phyloP scores from a whole-genome alignment of 2,329 filamentous ascomycete species.

The Colletotrichum agaves region DNA sequence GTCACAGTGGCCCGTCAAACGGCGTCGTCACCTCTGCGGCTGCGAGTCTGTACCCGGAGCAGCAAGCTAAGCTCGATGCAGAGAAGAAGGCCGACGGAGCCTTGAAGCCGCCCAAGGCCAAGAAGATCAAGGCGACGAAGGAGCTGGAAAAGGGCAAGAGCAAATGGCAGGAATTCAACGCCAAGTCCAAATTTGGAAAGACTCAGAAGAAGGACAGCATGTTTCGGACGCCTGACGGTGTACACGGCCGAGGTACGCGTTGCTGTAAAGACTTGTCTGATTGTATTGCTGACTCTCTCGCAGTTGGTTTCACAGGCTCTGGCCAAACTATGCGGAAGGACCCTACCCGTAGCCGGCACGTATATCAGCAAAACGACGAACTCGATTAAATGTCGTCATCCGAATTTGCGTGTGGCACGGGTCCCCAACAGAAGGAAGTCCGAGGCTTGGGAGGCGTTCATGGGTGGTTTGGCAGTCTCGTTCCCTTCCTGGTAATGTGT shows the following conservation, averaged over 20 bases:
- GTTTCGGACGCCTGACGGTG: constrained; percentile 91
- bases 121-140: constrained; percentile 91
- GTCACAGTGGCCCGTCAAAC: constrained; percentile 46
- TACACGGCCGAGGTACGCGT: constrained; percentile 82
- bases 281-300: constrained; percentile 18
- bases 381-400: constrained; percentile 65
- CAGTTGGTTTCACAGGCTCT: constrained; percentile 96
- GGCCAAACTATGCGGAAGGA: constrained; percentile 97
- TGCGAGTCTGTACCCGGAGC: constrained; percentile 67
- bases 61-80: constrained; percentile 63
- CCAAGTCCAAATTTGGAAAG: constrained; percentile 78
- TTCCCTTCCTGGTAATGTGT: constrained; percentile 38
- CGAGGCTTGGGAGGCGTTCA: constrained; percentile 39
- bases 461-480: constrained; percentile 35
- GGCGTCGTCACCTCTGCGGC: constrained; percentile 66
- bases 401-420: constrained; percentile 41
- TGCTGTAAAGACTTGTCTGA: constrained; percentile 1
- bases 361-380: constrained; percentile 83
- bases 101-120: constrained; percentile 79
- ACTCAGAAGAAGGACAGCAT: constrained; percentile 89
- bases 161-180: constrained; percentile 94
- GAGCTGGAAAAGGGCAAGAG: constrained; percentile 90
- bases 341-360: constrained; percentile 80
- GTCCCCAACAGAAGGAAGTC: constrained; percentile 31
- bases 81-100: constrained; percentile 73